Base-by-base conservation (phyloP, 805 yeast genomes). In the Brettanomyces nanus region DNA sequence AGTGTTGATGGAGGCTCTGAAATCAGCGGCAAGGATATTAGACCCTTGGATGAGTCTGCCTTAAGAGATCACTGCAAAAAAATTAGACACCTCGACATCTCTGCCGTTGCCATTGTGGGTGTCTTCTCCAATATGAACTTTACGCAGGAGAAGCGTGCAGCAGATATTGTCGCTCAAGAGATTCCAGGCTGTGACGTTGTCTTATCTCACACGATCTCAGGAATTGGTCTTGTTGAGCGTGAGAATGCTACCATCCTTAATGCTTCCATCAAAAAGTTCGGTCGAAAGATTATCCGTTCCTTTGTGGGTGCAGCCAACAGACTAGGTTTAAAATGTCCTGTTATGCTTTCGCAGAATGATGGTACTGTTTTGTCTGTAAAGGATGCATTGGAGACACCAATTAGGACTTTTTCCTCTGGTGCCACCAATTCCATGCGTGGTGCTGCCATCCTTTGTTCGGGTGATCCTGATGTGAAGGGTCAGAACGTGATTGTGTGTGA, bases 341-440 rank as follows among this genome's bases (percentile, higher is more conserved):
- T 69, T 2, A 50, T 66, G 6, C 36, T 54, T 25, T 65, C 73
- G 7, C 74, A 69, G 48, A 70, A 70, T 45, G 74, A 70, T 43
- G 75, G 74, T 6, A 69, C 75, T 1, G 62, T 68, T 13, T 45
- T 68, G 4, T 53, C 69, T 3, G 61, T 63, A 5, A 40, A 49
- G 6, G 71, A 66, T 23, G 72, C 70, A 0, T 40, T 59, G 32
- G 47, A 51, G 19, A 48, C 59, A 3, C 74, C 74, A n/a, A 68
- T 69, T 26, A 49, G 64, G 28, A 68, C 74, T 1, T 69, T 68
- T 45, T 63, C 70, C 3, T 68, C 73, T 10, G 74, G 75, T 31
- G 68, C 73, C 2, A 69, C 73, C 11, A 66, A 67, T 43, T 65
- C 71, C 7, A 66, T 67, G 66, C 48, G 69, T 44, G 71, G 71